These are phyloP conservation scores for Auricularia sp. DNA, from an alignment of 768 basidiomycete genomes.

Conservation along the genomic window DNA sequence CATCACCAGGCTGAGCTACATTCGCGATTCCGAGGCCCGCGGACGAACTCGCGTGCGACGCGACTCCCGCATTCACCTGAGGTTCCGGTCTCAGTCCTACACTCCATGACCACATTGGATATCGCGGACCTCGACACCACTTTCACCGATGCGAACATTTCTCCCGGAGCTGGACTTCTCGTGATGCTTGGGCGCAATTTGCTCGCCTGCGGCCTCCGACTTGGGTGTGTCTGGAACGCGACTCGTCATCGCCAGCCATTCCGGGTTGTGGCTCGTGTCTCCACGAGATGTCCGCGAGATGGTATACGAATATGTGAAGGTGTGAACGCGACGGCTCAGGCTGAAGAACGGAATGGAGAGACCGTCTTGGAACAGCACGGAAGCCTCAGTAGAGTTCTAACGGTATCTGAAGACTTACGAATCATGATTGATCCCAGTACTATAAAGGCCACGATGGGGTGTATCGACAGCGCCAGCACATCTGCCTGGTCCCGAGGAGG, in stretches of 20 bases:
- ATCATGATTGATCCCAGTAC: conserved; percentile 80
- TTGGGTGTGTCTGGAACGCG: background rate
- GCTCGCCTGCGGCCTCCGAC: background rate
- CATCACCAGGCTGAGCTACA: no score
- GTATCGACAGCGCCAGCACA: conserved; percentile 57
- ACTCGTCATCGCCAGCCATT: background rate
- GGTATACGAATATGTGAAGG: background rate
- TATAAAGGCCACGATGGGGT: conserved; percentile 81
- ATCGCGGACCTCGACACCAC: no score
- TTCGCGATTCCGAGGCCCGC: no score
- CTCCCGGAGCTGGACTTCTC: no score
- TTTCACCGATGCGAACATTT: no score
- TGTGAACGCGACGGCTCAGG: background rate
- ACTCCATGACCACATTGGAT: no score
- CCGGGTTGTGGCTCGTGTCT: background rate
- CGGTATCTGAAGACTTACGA: conserved; percentile 39
- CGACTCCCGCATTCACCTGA: no score
- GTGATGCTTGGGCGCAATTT: no score
- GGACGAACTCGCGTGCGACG: no score
- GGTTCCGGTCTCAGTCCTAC: no score
- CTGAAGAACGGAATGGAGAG: background rate
- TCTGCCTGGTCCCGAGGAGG: conserved; percentile 66
- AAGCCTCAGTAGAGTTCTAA: background rate
- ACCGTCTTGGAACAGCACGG: background rate
- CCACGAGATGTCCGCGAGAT: background rate